Percentiles rank a stretch among this genome's conserved stretches.
Conservation (phyloP, 768 basidiomycete genomes). For the Serendipita sp. region DNA sequence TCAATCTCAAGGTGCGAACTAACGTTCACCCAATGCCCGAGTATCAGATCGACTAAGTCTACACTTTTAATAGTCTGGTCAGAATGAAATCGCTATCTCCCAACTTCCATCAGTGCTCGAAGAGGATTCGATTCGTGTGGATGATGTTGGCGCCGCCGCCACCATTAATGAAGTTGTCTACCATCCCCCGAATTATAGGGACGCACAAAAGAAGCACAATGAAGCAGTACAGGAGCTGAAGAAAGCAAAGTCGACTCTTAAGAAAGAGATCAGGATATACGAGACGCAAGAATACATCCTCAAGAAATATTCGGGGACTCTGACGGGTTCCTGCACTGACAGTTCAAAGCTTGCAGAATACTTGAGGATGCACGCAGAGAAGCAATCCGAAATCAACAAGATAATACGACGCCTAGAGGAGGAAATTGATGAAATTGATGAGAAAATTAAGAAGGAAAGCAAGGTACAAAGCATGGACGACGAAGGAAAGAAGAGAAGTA, state of each 20-base stretch:
- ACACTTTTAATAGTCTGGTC: slow-evolving; percentile 28
- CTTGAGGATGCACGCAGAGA: slow-evolving; percentile 20
- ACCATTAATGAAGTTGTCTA: slow-evolving; percentile 43
- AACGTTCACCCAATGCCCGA: too few species aligned
- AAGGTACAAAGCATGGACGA: slow-evolving; percentile 11
- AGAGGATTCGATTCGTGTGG: slow-evolving; percentile 36
- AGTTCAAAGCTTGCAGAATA: slow-evolving; percentile 21
- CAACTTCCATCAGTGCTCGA: slow-evolving; percentile 35
- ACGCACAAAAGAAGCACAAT: neutral
- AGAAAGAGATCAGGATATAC: slow-evolving; percentile 15
- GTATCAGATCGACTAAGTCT: too few species aligned
- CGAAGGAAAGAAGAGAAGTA: slow-evolving; percentile 22
- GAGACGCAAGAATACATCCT: slow-evolving; percentile 30
- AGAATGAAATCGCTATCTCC: slow-evolving; percentile 34
- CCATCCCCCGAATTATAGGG: slow-evolving; percentile 19
- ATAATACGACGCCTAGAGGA: slow-evolving; percentile 11
- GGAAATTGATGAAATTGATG: neutral
- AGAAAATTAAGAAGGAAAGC: slow-evolving; percentile 7
- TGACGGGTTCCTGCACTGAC: slow-evolving; percentile 22
- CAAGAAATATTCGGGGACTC: slow-evolving; percentile 28
- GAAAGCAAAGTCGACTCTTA: neutral
- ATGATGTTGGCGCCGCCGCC: slow-evolving; percentile 29
- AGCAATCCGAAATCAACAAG: slow-evolving; percentile 12
- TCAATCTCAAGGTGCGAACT: slow-evolving; percentile 6
- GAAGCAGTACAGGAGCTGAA: neutral